phyloP scores from a whole-genome alignment of 371 early-diverging fungal genomes.

The Circinella umbellata region DNA sequence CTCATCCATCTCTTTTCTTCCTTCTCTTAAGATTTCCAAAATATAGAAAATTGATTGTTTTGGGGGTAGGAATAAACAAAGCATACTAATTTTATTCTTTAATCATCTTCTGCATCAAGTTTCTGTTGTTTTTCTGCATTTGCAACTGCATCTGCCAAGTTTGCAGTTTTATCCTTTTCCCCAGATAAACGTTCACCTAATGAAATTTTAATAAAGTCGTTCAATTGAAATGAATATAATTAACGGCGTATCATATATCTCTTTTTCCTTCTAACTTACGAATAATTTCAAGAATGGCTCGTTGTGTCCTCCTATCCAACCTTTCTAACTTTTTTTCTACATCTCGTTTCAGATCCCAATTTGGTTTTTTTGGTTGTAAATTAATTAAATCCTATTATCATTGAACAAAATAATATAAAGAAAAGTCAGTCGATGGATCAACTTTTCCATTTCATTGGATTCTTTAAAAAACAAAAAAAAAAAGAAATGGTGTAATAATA shows the following conservation, averaged over 20 bases:
- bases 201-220: background rate
- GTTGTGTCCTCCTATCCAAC: constrained; percentile 74
- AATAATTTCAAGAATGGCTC: constrained; percentile 79
- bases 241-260: no score
- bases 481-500: background rate
- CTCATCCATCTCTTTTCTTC: no score
- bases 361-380: constrained; percentile 84
- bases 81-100: background rate
- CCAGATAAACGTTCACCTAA: constrained; percentile 25
- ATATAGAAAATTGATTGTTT: no score
- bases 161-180: constrained; percentile 29
- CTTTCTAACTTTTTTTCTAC: constrained; percentile 76
- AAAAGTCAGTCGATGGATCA: no score
- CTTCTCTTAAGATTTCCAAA: no score
- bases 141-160: constrained; percentile 45
- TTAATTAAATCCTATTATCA: constrained; percentile 71
- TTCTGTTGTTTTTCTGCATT: constrained; percentile 46
- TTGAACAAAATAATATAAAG: background rate
- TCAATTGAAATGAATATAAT: no score
- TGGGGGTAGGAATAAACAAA: background rate
- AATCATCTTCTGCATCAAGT: constrained; percentile 32
- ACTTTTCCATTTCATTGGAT: background rate
- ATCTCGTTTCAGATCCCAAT: constrained; percentile 91
- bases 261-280: no score
- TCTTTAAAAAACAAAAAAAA: background rate